Evolutionary conservation across 2,329 filamentous ascomycete genomes (phyloP), one percentile per base, ranked within the genome.

Genomic region (Didymosphaeria variabile): DNA sequence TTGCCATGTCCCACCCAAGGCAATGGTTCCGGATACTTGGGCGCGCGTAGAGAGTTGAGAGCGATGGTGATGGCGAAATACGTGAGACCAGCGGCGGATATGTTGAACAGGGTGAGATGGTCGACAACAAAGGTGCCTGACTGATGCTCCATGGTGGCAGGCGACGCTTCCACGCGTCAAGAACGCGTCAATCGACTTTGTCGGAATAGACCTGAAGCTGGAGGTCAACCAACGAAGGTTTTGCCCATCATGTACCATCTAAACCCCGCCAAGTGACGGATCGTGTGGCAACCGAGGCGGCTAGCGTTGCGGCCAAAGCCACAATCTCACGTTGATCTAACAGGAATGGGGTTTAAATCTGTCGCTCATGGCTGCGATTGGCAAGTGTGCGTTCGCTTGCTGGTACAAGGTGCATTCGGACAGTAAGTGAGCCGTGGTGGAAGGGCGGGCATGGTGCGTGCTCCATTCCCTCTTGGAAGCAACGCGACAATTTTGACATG

Each of bases 1-100:
- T 68, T 72, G 4, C 71, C 71, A 49, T 71, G 65, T 32, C 71
- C 71, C 23, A 69, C 52, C 67, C 69, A 72, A 59, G 71, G 69
- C 52, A 73, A 59, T 3, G 50, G 38, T 6, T 55, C 60, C 13
- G 71, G 71, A 19, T 65, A 61, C n/a, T 54, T 58, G 45, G 66
- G 69, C 1, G 67, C 52, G 21, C 57, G 60, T 13, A 71, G 15
- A 19, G 64, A 61, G 57, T 60, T 54, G 57, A 64, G 63, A 26
- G 59, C 21, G 12, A 66, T 63, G 17, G 63, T 61, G 36, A 66
- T 29, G 17, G 64, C 23, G 42, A 62, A 57, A 46, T 71, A 71
- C 13, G 64, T 78, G 32, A 67, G n/a, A 2, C 65, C 50, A n/a
- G 60, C 61, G 21, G 58, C 57, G 15, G 47, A 45, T 23, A 66